Evolutionary conservation across 2,329 filamentous ascomycete genomes (phyloP).

Genomic region (Cladophialophora psammophila): DNA sequence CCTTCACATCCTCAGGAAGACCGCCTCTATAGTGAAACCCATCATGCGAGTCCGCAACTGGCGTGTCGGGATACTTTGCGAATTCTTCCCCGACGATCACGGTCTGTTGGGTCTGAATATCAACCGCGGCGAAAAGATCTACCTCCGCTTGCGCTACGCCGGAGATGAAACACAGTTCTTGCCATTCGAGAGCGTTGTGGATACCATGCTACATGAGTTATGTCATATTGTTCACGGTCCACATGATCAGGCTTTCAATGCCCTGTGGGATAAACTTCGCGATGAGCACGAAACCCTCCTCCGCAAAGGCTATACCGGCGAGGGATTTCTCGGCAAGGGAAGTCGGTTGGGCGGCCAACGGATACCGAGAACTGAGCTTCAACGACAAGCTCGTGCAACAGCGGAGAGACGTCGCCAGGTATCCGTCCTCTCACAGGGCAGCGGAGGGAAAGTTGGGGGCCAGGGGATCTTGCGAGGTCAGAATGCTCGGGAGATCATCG

Average conservation of each 20-base stretch:
- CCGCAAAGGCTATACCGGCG: conserved; percentile 86
- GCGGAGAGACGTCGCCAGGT: conserved; percentile 71
- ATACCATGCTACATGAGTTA: conserved; percentile 94
- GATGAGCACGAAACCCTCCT: conserved; percentile 81
- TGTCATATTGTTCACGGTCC: conserved; percentile 86
- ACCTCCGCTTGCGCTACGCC: conserved; percentile 79
- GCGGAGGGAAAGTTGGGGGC: conserved; percentile 77
- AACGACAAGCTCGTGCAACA: conserved; percentile 74
- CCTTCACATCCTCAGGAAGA: conserved; percentile 71
- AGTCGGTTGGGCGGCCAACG: conserved; percentile 72
- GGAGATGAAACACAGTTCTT: conserved; percentile 78
- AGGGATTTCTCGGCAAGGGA: conserved; percentile 82
- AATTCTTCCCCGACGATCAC: conserved; percentile 80
- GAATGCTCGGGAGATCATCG: conserved; percentile 76
- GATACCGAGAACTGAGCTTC: conserved; percentile 75
- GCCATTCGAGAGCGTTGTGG: conserved; percentile 78
- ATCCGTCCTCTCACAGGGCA: conserved; percentile 59
- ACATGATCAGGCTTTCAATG: conserved; percentile 82
- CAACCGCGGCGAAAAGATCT: conserved; percentile 78
- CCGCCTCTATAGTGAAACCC: conserved; percentile 89
- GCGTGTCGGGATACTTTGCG: conserved; percentile 78
- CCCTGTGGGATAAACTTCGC: conserved; percentile 86
- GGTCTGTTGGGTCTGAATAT: conserved; percentile 83
- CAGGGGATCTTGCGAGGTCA: conserved; percentile 62
- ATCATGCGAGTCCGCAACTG: conserved; percentile 89